Evolutionary conservation across 805 yeast genomes (phyloP).

Genomic region (Kazachstania viticola): DNA sequence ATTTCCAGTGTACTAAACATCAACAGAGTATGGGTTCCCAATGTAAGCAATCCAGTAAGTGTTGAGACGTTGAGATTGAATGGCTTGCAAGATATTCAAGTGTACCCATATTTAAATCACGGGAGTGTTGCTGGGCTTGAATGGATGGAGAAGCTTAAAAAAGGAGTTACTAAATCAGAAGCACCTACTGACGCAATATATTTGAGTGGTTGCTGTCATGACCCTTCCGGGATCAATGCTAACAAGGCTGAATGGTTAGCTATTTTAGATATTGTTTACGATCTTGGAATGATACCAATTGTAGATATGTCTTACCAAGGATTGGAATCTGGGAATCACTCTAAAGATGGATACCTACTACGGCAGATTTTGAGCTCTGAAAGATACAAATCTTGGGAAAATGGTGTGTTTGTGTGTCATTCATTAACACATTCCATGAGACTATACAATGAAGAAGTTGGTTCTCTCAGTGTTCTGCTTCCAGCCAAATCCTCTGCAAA

Average conservation of each 20-base stretch:
- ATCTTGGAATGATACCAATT: conserved; percentile 58
- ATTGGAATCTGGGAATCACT: conserved; percentile 74
- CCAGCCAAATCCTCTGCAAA: background rate
- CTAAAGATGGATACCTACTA: conserved; percentile 52
- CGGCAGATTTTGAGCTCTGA: conserved; percentile 24
- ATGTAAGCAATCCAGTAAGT: too few relatives aligned
- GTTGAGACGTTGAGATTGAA: background rate
- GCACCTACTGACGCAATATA: conserved; percentile 43
- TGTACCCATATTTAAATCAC: background rate
- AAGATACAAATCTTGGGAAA: conserved; percentile 30
- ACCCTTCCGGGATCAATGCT: conserved; percentile 92
- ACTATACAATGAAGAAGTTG: conserved; percentile 34
- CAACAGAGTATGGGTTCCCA: background rate
- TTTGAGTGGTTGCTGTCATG: conserved; percentile 90
- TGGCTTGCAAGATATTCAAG: background rate
- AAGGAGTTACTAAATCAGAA: too few relatives aligned
- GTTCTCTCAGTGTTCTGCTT: background rate
- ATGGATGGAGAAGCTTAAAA: too few relatives aligned
- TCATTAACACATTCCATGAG: conserved; percentile 93
- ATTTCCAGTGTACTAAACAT: background rate
- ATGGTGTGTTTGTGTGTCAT: conserved; percentile 60
- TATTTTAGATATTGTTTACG: conserved; percentile 50
- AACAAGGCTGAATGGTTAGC: conserved; percentile 67
- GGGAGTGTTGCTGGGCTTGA: too few relatives aligned
- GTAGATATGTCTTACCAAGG: conserved; percentile 94